Evolutionary conservation across 306 rosid genomes (phyloP).

Genomic region (Chamaecrista fasciculata): DNA sequence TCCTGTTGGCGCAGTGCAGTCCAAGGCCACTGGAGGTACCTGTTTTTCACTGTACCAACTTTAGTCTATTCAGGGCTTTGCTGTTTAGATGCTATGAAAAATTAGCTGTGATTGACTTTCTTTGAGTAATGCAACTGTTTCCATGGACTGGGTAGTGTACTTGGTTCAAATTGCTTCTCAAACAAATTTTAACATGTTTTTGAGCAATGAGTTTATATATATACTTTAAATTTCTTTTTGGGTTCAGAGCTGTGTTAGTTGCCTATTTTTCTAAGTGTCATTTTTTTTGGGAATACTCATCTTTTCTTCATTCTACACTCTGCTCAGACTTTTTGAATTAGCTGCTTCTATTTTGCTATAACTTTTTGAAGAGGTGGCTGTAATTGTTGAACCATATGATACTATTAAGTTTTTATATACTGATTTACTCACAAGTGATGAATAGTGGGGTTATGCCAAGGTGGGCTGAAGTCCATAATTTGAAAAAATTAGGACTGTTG

Average conservation of each 20-base stretch:
- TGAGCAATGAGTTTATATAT: no score
- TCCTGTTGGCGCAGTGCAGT: conserved; percentile 55
- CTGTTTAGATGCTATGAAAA: neutral
- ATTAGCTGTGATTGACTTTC: neutral
- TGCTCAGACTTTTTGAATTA: neutral
- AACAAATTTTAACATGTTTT: no score
- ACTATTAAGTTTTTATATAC: neutral
- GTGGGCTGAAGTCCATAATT: neutral
- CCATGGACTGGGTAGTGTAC: neutral
- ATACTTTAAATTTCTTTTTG: no score
- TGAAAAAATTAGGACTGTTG: neutral
- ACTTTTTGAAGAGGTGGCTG: neutral
- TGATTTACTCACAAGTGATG: no score
- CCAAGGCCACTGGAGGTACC: conserved; percentile 58
- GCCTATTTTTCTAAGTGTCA: neutral
- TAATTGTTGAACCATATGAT: neutral
- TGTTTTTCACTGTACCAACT: neutral
- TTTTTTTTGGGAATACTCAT: neutral
- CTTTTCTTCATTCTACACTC: neutral
- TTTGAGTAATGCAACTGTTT: neutral
- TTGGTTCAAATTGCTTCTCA: neutral
- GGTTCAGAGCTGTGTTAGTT: neutral
- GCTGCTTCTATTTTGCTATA: neutral
- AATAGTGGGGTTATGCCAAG: neutral
- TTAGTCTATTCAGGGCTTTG: neutral